phyloP scores from a whole-genome alignment of 768 basidiomycete genomes.

The Lactarius indigo region DNA sequence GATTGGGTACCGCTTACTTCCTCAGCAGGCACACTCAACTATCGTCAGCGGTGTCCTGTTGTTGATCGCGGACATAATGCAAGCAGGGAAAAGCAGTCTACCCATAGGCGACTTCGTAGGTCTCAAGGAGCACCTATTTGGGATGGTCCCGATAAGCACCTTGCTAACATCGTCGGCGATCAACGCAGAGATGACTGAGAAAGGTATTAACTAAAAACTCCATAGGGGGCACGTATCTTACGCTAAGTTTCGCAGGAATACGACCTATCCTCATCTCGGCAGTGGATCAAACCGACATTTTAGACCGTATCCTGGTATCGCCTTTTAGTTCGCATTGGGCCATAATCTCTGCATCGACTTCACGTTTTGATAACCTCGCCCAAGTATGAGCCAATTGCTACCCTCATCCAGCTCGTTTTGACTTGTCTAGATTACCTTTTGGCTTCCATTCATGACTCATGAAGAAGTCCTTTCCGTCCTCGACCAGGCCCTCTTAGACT shows the following conservation, averaged over 20 bases:
- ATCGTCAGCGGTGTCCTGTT: not conserved
- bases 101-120: not conserved
- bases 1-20: conserved; percentile 1
- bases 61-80: conserved; percentile 16
- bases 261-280: conserved; percentile 4
- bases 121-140: conserved; percentile 19
- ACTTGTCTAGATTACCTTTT: conserved; percentile 35
- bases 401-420: not conserved
- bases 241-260: conserved; percentile 5
- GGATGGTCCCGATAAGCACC: conserved; percentile 6
- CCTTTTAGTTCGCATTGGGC: conserved; percentile 21
- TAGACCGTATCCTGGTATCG: conserved; percentile 16
- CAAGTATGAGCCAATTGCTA: conserved; percentile 9
- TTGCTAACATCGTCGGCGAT: conserved; percentile 9
- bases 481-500: conserved; percentile 30
- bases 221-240: not conserved
- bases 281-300: conserved; percentile 4
- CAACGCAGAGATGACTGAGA: not conserved
- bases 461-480: conserved; percentile 44
- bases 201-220: conserved; percentile 5
- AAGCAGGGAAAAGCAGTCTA: conserved; percentile 6
- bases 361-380: not conserved
- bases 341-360: conserved; percentile 4
- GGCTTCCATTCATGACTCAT: conserved; percentile 54
- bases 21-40: not conserved